Evolutionary conservation across 1,284 basidiomycete species (phyloP).

Genomic region (Bjerkandera adusta): DNA sequence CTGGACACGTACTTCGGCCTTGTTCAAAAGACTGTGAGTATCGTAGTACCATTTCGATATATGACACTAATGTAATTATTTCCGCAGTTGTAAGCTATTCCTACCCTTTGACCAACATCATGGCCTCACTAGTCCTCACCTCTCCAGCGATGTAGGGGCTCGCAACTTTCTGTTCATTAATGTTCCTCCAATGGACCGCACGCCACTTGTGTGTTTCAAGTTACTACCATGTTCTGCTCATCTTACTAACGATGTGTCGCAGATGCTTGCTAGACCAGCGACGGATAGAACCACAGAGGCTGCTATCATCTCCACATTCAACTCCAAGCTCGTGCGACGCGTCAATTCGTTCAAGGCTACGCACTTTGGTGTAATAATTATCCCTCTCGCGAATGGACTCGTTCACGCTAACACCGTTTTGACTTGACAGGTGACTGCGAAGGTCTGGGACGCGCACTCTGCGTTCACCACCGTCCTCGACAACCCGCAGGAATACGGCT

Average conservation of each 20-base stretch:
- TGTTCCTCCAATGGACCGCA: slow-evolving; percentile 53
- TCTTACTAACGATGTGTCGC: neutral
- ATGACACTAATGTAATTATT: neutral
- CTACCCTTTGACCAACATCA: too few species aligned
- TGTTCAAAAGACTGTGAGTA: slow-evolving; percentile 49
- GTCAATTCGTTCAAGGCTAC: slow-evolving; percentile 38
- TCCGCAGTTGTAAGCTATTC: neutral
- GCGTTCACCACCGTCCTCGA: slow-evolving; percentile 50
- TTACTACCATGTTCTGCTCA: neutral
- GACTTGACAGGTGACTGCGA: slow-evolving; percentile 44
- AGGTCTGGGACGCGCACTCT: slow-evolving; percentile 48
- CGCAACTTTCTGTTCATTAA: slow-evolving; percentile 60
- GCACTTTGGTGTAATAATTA: slow-evolving; percentile 41
- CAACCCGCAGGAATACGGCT: slow-evolving; percentile 46
- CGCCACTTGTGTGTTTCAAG: slow-evolving; percentile 40
- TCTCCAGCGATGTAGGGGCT: slow-evolving; percentile 39
- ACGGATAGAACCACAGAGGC: slow-evolving; percentile 40
- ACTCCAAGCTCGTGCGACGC: slow-evolving; percentile 42
- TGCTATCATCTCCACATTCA: slow-evolving; percentile 48
- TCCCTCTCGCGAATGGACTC: neutral
- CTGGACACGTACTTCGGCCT: slow-evolving; percentile 51
- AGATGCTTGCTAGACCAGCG: slow-evolving; percentile 49
- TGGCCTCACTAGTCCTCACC: neutral
- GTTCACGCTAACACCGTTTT: neutral
- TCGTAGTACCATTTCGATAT: neutral